phyloP scores from a whole-genome alignment of 176 grass and related monocot genomes.

The Tillandsia leiboldiana region DNA sequence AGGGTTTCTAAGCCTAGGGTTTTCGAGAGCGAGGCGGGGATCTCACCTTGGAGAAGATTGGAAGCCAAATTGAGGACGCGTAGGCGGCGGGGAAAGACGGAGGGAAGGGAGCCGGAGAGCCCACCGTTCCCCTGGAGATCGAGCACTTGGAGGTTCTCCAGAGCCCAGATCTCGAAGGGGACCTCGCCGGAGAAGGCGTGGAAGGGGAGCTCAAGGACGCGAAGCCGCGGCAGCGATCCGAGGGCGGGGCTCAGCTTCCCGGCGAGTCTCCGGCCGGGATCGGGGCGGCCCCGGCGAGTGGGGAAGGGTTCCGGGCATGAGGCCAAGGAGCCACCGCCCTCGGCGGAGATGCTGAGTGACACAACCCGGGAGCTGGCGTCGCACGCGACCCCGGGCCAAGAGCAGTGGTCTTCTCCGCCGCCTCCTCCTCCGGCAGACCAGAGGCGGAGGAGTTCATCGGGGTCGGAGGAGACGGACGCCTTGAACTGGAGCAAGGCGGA shows the following conservation, averaged over 20 bases:
- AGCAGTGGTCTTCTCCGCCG: constrained; percentile 30
- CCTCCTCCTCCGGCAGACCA: constrained; percentile 28
- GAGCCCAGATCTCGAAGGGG: constrained; percentile 42
- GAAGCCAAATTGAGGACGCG: constrained; percentile 50
- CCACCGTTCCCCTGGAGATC: constrained; percentile 39
- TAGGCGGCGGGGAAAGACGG: constrained; percentile 44
- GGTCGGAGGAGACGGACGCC: constrained; percentile 40
- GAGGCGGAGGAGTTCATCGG: constrained; percentile 32
- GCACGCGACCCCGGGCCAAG: constrained; percentile 66
- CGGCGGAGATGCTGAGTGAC: constrained; percentile 38
- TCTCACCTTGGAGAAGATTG: constrained; percentile 56
- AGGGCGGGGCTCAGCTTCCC: constrained; percentile 13
- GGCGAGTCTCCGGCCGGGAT: background rate
- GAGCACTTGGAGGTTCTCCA: constrained; percentile 44
- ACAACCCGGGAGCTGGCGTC: constrained; percentile 35
- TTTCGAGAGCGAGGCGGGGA: constrained; percentile 44
- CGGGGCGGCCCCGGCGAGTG: constrained; percentile 1
- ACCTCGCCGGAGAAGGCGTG: constrained; percentile 42
- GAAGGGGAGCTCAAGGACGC: constrained; percentile 23
- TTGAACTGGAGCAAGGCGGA: constrained; percentile 49
- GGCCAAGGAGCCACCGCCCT: background rate
- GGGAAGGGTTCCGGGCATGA: background rate
- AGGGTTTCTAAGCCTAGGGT: constrained; percentile 42
- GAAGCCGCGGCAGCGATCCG: background rate
- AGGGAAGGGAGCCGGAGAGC: constrained; percentile 40